Percentiles rank a stretch among this genome's conserved stretches.
Conservation (phyloP, 208 protist genomes). For the Wallacemonas rigidus region DNA sequence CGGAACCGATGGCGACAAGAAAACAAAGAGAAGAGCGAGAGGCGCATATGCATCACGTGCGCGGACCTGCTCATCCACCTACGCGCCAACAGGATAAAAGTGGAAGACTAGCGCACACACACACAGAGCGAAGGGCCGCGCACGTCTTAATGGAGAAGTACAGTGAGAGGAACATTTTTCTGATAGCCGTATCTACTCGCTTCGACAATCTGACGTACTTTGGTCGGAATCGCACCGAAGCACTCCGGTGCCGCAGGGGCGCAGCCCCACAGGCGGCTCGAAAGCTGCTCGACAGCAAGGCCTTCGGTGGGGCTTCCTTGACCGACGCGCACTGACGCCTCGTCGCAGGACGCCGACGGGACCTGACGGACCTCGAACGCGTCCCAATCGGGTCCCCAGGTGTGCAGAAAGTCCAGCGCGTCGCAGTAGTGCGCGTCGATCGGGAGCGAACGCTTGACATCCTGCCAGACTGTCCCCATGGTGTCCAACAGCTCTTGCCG, state of each 20-base stretch:
- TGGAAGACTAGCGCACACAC: too few species aligned
- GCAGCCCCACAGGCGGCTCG: not conserved
- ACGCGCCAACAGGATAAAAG: too few species aligned
- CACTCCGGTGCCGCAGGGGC: not conserved
- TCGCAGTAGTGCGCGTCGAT: constrained; percentile 32
- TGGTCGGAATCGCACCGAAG: constrained; percentile 6
- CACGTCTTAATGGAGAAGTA: not conserved
- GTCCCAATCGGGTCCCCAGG: constrained; percentile 28
- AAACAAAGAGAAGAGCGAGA: not conserved
- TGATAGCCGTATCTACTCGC: constrained; percentile 4
- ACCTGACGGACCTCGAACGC: not conserved
- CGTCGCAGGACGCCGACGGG: not conserved
- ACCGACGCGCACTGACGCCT: not conserved
- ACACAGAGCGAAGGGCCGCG: too few species aligned
- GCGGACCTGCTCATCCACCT: too few species aligned
- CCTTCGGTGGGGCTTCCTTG: not conserved
- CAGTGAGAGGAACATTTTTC: constrained; percentile 4
- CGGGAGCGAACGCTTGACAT: constrained; percentile 20
- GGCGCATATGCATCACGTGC: too few species aligned
- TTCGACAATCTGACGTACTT: constrained; percentile 3
- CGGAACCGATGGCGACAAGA: not conserved
- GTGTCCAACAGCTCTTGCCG: not conserved
- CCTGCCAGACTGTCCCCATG: constrained; percentile 10
- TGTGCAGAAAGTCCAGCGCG: constrained; percentile 18
- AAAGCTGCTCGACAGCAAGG: not conserved